These are phyloP conservation scores for Scutellaria baicalensis DNA, from an alignment of 257 asterid genomes.

Conservation along the genomic window DNA sequence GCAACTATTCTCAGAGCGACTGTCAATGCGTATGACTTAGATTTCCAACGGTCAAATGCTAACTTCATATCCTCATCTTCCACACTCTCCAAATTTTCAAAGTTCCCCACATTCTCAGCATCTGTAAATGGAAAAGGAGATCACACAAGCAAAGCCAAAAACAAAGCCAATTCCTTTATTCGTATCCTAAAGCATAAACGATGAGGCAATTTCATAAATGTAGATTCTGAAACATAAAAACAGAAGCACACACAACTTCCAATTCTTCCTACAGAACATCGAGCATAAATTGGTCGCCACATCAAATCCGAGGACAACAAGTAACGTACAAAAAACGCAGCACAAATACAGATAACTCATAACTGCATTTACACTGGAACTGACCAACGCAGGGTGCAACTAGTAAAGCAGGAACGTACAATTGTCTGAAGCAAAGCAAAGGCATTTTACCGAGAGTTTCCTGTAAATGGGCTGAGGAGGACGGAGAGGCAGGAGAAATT, in stretches of 20 bases:
- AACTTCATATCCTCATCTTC: conserved; percentile 52
- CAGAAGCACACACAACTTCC: neutral
- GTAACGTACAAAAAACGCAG: neutral
- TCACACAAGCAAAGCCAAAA: neutral
- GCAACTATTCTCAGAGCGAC: conserved; percentile 82
- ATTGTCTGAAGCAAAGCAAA: no score
- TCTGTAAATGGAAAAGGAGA: conserved; percentile 22
- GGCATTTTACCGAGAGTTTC: no score
- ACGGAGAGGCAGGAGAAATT: no score
- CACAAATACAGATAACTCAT: neutral
- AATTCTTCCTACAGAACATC: neutral
- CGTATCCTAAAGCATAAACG: neutral
- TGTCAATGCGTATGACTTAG: conserved; percentile 71
- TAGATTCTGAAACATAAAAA: neutral
- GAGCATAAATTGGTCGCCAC: neutral
- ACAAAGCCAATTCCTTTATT: neutral
- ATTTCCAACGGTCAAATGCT: conserved; percentile 79
- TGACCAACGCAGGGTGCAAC: neutral
- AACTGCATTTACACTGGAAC: no score
- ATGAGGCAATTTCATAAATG: neutral
- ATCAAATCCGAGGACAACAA: neutral
- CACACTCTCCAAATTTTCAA: conserved; percentile 26
- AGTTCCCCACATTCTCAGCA: conserved; percentile 12
- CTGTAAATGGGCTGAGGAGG: no score
- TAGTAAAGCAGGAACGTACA: neutral